Base-by-base conservation (phyloP, 1,284 basidiomycete species). In the Leccinum subrobustum region DNA sequence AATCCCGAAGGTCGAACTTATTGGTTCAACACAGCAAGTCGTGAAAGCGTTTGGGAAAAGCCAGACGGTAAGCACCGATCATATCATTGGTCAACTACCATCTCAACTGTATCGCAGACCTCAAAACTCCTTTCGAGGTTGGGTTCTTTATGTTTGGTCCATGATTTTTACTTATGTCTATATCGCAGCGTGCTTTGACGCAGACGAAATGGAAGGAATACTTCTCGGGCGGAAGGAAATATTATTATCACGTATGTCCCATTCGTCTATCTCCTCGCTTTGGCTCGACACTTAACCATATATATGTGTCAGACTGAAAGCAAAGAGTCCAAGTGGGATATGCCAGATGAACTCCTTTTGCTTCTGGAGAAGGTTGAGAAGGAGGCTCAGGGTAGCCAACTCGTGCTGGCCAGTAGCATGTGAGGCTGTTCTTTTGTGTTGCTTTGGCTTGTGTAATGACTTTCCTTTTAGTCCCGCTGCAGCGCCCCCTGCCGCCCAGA, bases 131-230 rank as follows among this genome's bases (percentile, higher is more conserved):
- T 1, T 95, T 95, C 66, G 93, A 95, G 82, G 92, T 92, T 67
- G 63, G 78, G 65, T n/a, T n/a, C n/a, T n/a, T n/a, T n/a, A n/a
- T n/a, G 60, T 39, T 48, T n/a, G 20, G 20, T 2, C 20, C 20
- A 2, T 23, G 20, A 23, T 23, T 23, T 23, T 23, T 23, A n/a
- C n/a, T n/a, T 23, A 23, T 23, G 20, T 23, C 20, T 23, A 23
- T 23, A 23, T 23, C 20, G 20, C 20, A 23, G 20, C 20, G n/a
- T n/a, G n/a, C n/a, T n/a, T n/a, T n/a, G n/a, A n/a, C n/a, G n/a
- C n/a, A n/a, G n/a, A n/a, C n/a, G n/a, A 83, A 86, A 73, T 97
- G 95, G 95, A 96, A 95, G 70, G 93, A 96, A 75, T 96, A 96
- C 72, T 89, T 91, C 65, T 92, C 29, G 29, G 29, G 29, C 29